These are phyloP conservation scores for Penicillium sp. DNA, from an alignment of 2,329 filamentous ascomycete genomes.

Conservation along the genomic window DNA sequence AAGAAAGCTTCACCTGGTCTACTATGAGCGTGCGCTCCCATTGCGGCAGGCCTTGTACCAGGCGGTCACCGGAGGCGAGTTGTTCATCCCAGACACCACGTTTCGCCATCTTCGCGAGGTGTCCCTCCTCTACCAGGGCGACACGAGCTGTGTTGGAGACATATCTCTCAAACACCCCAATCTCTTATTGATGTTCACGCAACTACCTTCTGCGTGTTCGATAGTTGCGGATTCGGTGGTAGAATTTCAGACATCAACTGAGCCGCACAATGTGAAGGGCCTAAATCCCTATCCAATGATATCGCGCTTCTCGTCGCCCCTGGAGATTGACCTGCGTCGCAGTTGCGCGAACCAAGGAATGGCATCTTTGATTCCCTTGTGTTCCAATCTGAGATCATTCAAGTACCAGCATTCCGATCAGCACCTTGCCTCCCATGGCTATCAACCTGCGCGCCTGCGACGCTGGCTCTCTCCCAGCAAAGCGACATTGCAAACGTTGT, in stretches of 20 bases:
- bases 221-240: slow-evolving; percentile 23
- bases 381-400: slow-evolving; percentile 21
- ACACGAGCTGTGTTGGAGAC: neutral
- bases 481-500: slow-evolving; percentile 21
- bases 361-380: slow-evolving; percentile 17
- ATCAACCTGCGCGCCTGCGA: slow-evolving; percentile 22
- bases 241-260: slow-evolving; percentile 11
- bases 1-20: slow-evolving; percentile 15
- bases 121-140: slow-evolving; percentile 16
- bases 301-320: slow-evolving; percentile 14
- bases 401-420: slow-evolving; percentile 30
- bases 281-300: neutral
- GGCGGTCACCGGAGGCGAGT: slow-evolving; percentile 14
- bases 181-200: slow-evolving; percentile 23
- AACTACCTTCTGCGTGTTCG: slow-evolving; percentile 19
- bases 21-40: slow-evolving; percentile 16
- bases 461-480: slow-evolving; percentile 21
- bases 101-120: slow-evolving; percentile 19
- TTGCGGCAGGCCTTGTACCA: slow-evolving; percentile 19
- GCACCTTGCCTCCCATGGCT: slow-evolving; percentile 22
- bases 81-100: slow-evolving; percentile 12
- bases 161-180: neutral
- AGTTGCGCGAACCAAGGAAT: slow-evolving; percentile 26
- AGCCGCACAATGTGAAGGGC: neutral
- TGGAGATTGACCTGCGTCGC: slow-evolving; percentile 21